Percentiles rank a stretch among this genome's conserved stretches.
Evolutionary conservation across 768 basidiomycete species (phyloP).

Genomic region (Pleurotus salmoneostramineus): DNA sequence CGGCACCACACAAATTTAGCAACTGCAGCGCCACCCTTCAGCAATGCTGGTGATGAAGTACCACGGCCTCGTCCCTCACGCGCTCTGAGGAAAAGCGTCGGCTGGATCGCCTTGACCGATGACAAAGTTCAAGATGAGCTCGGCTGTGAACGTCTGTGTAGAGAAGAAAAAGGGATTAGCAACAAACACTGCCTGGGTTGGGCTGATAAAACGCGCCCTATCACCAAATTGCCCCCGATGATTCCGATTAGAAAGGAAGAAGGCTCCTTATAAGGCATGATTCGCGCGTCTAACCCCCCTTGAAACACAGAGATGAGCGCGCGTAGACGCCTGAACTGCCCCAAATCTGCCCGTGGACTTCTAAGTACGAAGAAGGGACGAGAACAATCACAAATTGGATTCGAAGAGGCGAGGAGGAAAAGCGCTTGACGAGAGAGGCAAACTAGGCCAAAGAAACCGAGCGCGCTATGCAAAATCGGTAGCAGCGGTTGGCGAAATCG

Average conservation of each 20-base stretch:
- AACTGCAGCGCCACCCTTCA: not conserved
- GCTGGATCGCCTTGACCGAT: not conserved
- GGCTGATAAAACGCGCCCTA: not conserved
- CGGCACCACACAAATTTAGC: conserved; percentile 1
- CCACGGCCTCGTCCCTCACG: too few species aligned
- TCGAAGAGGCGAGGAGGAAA: not conserved
- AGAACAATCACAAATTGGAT: not conserved
- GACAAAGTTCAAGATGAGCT: not conserved
- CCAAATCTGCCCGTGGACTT: too few species aligned
- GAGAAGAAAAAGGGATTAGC: not conserved
- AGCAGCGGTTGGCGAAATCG: too few species aligned
- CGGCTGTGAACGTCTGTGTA: not conserved
- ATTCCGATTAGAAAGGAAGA: not conserved
- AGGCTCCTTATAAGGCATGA: not conserved
- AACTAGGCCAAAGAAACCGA: not conserved
- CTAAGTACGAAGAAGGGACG: not conserved
- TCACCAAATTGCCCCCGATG: not conserved
- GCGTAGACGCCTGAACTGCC: not conserved
- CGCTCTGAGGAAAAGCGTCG: not conserved
- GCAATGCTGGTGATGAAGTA: not conserved
- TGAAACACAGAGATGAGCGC: conserved; percentile 2
- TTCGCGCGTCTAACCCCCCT: not conserved
- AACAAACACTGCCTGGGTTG: not conserved
- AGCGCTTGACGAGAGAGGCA: not conserved
- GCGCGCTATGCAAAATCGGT: not conserved